phyloP scores from a whole-genome alignment of 371 early-diverging fungal species.

The Sanchytrium tribonematis region DNA sequence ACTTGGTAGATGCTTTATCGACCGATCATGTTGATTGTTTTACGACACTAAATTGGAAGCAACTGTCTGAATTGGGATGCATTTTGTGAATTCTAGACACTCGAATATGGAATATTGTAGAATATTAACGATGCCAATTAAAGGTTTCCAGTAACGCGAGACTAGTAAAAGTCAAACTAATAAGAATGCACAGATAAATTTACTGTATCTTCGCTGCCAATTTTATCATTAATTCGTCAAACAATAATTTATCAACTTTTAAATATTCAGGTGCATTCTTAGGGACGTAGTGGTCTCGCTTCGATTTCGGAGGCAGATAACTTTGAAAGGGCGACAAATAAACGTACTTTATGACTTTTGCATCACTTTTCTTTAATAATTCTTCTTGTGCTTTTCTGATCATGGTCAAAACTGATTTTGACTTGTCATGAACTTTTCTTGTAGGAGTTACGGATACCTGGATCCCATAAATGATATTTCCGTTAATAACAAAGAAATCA shows the following conservation, averaged over 20 bases:
- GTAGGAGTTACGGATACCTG: background rate
- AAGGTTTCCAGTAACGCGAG: no score
- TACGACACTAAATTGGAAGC: no score
- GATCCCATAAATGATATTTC: background rate
- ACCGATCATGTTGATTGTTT: no score
- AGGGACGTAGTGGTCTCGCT: slow-evolving; percentile 1
- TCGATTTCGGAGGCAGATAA: background rate
- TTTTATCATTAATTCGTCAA: background rate
- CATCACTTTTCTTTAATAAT: background rate
- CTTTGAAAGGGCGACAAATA: background rate
- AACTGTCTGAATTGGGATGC: no score
- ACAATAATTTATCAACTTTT: background rate
- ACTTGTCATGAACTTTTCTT: background rate
- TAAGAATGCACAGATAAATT: no score
- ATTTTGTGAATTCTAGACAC: no score
- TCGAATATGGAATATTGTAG: no score
- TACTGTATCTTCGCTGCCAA: background rate
- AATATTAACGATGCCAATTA: no score
- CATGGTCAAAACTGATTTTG: background rate
- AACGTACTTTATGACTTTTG: slow-evolving; percentile 1
- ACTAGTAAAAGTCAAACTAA: no score
- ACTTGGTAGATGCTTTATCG: no score
- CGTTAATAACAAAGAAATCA: slow-evolving; percentile 1
- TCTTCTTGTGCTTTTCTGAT: background rate
- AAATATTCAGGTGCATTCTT: background rate